These are phyloP conservation scores for Kwoniella botswanensis DNA, from an alignment of 768 basidiomycete species.

Conservation along the genomic window DNA sequence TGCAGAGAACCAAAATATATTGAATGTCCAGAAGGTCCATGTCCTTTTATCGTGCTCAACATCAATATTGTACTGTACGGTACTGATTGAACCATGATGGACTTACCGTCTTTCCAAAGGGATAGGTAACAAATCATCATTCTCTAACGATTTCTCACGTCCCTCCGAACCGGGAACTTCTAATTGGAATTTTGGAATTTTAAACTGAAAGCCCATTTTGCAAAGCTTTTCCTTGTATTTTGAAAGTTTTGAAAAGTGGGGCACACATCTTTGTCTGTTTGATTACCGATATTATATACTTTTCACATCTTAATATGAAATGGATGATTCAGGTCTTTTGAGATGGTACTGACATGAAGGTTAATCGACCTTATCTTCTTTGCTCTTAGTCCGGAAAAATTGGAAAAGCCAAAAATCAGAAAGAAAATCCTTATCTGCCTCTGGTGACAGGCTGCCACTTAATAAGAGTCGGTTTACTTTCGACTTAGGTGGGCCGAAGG, in stretches of 20 bases:
- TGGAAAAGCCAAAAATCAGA: no score
- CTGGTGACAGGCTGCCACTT: background rate
- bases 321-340: no score
- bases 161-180: constrained; percentile 33
- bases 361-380: background rate
- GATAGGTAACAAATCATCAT: constrained; percentile 38
- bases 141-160: constrained; percentile 34
- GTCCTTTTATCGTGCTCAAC: constrained; percentile 15
- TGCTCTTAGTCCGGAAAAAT: background rate
- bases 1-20: constrained; percentile 43
- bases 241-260: no score
- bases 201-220: constrained; percentile 19
- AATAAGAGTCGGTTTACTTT: no score
- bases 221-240: no score
- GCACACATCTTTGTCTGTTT: background rate
- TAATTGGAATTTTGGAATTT: constrained; percentile 28
- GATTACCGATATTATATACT: no score
- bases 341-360: no score
- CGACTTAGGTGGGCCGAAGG: no score
- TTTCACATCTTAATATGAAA: no score
- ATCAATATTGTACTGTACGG: no score
- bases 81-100: background rate
- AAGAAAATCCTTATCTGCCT: background rate
- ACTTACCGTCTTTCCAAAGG: constrained; percentile 31
- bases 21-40: constrained; percentile 41